These are phyloP conservation scores for Magnaporthiopsis poae DNA, from an alignment of 2,329 filamentous ascomycete species.

Conservation along the genomic window DNA sequence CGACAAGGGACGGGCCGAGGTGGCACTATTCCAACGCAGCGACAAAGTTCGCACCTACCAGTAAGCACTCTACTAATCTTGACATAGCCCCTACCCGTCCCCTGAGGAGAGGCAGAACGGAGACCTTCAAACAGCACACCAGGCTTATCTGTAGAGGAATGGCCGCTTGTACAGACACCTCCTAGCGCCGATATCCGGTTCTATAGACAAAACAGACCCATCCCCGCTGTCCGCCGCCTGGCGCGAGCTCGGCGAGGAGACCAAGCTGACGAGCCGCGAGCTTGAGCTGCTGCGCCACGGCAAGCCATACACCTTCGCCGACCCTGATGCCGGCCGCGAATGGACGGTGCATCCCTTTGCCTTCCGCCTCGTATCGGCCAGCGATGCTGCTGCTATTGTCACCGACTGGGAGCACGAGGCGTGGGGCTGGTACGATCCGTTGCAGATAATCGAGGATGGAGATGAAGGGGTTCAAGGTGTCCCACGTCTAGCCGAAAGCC, in stretches of 20 bases:
- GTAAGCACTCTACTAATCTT: slow-evolving; percentile 26
- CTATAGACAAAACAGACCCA: slow-evolving; percentile 43
- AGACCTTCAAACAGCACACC: not conserved
- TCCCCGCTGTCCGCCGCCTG: slow-evolving; percentile 47
- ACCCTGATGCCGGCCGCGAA: slow-evolving; percentile 40
- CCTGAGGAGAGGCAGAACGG: not conserved
- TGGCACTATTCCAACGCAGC: slow-evolving; percentile 55
- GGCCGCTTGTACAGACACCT: slow-evolving; percentile 31
- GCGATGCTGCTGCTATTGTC: slow-evolving; percentile 34
- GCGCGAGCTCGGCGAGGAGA: slow-evolving; percentile 55
- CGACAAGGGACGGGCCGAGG: slow-evolving; percentile 24
- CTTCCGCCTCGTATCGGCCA: slow-evolving; percentile 38
- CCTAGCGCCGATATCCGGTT: slow-evolving; percentile 53
- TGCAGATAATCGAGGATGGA: slow-evolving; percentile 33
- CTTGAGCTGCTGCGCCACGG: slow-evolving; percentile 45
- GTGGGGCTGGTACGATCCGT: slow-evolving; percentile 48
- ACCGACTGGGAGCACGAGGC: slow-evolving; percentile 55
- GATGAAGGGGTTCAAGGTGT: slow-evolving; percentile 38
- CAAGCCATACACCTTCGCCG: slow-evolving; percentile 47
- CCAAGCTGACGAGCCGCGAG: slow-evolving; percentile 36
- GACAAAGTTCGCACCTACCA: slow-evolving; percentile 49
- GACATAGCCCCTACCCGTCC: not conserved
- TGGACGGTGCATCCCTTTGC: slow-evolving; percentile 57
- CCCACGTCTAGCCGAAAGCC: slow-evolving; percentile 45
- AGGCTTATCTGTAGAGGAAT: not conserved